Conservation (phyloP, 164 flowering plant genomes). For the Protea cynaroides region DNA sequence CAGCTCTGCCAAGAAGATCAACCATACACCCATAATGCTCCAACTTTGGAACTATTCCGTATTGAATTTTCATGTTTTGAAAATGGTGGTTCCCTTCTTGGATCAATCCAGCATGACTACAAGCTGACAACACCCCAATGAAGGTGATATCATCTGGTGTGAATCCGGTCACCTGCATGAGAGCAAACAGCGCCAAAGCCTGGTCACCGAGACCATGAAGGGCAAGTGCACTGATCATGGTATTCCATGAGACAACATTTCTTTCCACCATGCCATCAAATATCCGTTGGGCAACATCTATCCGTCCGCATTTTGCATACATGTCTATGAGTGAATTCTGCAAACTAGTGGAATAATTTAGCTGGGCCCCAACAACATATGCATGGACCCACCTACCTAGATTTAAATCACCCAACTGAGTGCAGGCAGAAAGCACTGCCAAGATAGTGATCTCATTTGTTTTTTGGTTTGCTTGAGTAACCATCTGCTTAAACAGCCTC, state of each 20-base stretch:
- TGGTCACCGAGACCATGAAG: constrained; percentile 9
- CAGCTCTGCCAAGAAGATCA: constrained; percentile 11
- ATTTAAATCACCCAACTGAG: constrained; percentile 6
- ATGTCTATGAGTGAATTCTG: constrained; percentile 40
- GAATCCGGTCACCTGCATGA: constrained; percentile 3
- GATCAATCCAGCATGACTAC: constrained; percentile 11
- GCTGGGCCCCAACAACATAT: constrained; percentile 3
- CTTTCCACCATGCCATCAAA: constrained; percentile 2
- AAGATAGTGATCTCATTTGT: constrained; percentile 9
- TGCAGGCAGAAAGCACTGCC: constrained; percentile 12
- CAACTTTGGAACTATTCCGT: constrained; percentile 2
- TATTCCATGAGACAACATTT: background rate
- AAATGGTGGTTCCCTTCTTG: constrained; percentile 7
- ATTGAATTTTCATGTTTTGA: constrained; percentile 1
- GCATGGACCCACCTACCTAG: constrained; percentile 9
- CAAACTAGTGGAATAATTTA: background rate
- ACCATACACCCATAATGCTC: constrained; percentile 15
- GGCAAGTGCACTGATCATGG: background rate
- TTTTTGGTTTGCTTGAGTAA: constrained; percentile 2
- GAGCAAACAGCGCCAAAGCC: constrained; percentile 2
- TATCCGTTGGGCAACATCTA: background rate
- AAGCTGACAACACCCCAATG: constrained; percentile 9
- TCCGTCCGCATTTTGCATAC: constrained; percentile 43
- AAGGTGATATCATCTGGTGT: constrained; percentile 5
- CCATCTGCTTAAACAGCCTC: constrained; percentile 2